phyloP scores from a whole-genome alignment of 306 rosid genomes.

The Calophaca sinica region DNA sequence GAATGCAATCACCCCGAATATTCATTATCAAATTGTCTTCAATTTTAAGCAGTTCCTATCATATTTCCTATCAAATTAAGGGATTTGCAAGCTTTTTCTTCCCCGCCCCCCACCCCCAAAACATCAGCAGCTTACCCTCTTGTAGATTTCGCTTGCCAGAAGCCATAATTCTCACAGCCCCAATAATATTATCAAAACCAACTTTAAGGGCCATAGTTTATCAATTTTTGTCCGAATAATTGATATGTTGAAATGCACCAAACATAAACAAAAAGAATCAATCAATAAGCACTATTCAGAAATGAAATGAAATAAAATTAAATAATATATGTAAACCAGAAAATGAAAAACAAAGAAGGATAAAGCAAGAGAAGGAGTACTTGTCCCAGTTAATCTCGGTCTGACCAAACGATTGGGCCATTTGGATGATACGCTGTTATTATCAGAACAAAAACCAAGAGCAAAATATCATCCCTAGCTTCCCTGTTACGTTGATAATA shows the following conservation, averaged over 20 bases:
- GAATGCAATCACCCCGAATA: conserved; percentile 23
- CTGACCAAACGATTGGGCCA: conserved; percentile 73
- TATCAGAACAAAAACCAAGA: conserved; percentile 41
- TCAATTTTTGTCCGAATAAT: conserved; percentile 15
- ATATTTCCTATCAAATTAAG: conserved; percentile 7
- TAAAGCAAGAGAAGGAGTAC: conserved; percentile 55
- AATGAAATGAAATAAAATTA: neutral
- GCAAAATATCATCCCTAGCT: conserved; percentile 34
- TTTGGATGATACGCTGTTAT: conserved; percentile 36
- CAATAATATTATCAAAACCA: neutral
- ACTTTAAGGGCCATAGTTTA: neutral
- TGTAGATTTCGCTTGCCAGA: neutral
- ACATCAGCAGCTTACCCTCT: neutral
- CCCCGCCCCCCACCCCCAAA: too few species aligned
- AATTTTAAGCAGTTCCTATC: conserved; percentile 6
- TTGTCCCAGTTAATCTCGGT: conserved; percentile 98
- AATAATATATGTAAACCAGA: neutral
- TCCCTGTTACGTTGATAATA: neutral
- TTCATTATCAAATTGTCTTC: neutral
- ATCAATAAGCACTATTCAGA: neutral
- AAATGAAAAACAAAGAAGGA: conserved; percentile 5
- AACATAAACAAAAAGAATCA: neutral
- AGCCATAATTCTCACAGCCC: conserved; percentile 12
- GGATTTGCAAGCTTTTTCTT: neutral
- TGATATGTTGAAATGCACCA: neutral